A percentile compares a stretch with the other conserved stretches of the same genome.
phyloP scores from a whole-genome alignment of 164 flowering plant species.

The Tinospora cordifolia region DNA sequence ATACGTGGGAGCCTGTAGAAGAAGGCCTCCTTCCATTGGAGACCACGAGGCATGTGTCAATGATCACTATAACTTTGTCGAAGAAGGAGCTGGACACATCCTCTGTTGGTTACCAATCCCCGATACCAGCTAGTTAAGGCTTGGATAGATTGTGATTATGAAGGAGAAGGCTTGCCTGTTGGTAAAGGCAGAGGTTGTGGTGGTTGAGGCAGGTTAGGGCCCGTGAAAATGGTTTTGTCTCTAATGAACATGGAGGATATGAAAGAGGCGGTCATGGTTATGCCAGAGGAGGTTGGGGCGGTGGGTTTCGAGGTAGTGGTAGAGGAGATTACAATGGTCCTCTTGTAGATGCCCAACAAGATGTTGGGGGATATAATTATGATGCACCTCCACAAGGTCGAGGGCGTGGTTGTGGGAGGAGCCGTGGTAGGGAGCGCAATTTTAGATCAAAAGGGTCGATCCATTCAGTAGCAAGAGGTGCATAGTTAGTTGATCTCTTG shows the following conservation, averaged over 20 bases:
- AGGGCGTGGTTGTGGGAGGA: constrained; percentile 41
- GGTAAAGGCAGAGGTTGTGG: constrained; percentile 59
- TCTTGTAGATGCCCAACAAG: constrained; percentile 39
- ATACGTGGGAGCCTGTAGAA: constrained; percentile 85
- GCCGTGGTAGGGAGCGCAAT: constrained; percentile 62
- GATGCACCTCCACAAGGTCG: constrained; percentile 49
- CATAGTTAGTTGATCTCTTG: constrained; percentile 12
- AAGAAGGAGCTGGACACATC: constrained; percentile 54
- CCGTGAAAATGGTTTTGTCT: constrained; percentile 58
- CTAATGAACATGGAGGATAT: constrained; percentile 63
- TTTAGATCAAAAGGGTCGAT: constrained; percentile 43
- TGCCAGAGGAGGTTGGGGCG: no score
- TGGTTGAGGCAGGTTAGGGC: constrained; percentile 58
- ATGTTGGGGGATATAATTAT: constrained; percentile 50
- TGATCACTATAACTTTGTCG: constrained; percentile 75
- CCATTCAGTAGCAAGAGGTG: constrained; percentile 30
- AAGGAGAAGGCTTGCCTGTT: constrained; percentile 75
- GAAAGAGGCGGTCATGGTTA: no score
- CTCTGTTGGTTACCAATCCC: constrained; percentile 67
- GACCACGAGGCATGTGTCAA: constrained; percentile 87
- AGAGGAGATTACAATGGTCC: constrained; percentile 68
- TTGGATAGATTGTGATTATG: constrained; percentile 54
- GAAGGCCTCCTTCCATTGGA: constrained; percentile 89
- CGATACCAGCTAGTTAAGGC: constrained; percentile 72
- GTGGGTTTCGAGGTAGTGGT: constrained; percentile 61